These are phyloP conservation scores for Triticum turgidum DNA, from an alignment of 176 grass and related monocot species.

Conservation along the genomic window DNA sequence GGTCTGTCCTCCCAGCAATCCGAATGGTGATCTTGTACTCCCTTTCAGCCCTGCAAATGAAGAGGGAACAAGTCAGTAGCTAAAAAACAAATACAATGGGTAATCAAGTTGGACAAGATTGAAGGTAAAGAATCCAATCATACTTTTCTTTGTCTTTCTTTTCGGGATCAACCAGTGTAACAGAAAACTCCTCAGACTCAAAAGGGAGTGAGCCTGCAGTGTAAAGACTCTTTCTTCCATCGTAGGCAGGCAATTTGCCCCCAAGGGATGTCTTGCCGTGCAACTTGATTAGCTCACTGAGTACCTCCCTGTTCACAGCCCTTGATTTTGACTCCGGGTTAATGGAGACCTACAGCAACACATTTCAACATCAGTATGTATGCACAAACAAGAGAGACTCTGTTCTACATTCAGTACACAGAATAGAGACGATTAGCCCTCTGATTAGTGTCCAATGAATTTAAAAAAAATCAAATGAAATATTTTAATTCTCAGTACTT, in stretches of 20 bases:
- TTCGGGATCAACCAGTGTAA: conserved; percentile 57
- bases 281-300: conserved; percentile 61
- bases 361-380: neutral
- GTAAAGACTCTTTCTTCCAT: conserved; percentile 86
- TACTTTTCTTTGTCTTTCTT: conserved; percentile 56
- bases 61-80: neutral
- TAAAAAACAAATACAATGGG: neutral
- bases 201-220: conserved; percentile 85
- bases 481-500: too few relatives aligned
- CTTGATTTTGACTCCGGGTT: conserved; percentile 75
- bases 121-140: neutral
- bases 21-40: conserved; percentile 78
- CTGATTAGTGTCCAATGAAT: neutral
- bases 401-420: neutral
- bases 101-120: neutral
- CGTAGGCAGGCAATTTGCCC: conserved; percentile 64
- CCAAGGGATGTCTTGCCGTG: conserved; percentile 53
- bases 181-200: conserved; percentile 54
- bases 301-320: conserved; percentile 57
- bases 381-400: neutral
- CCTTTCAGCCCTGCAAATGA: conserved; percentile 43
- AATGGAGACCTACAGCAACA: conserved; percentile 55
- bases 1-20: conserved; percentile 54
- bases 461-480: too few relatives aligned
- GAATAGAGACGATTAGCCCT: neutral